These are phyloP conservation scores for Tetracladium maxilliforme DNA, from an alignment of 2,329 filamentous ascomycete species.

Conservation along the genomic window DNA sequence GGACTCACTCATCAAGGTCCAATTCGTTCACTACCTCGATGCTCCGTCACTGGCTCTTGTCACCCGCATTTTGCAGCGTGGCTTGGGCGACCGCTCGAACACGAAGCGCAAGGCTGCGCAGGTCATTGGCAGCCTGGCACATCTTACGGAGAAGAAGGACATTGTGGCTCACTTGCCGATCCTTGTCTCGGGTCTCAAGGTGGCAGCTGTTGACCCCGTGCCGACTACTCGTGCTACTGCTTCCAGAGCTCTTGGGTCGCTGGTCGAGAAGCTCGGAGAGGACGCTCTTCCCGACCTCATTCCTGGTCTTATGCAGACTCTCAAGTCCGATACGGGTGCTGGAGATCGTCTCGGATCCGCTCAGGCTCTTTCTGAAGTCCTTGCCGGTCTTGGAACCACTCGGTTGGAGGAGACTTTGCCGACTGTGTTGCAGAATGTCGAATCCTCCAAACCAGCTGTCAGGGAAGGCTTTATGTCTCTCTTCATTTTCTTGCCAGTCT, in stretches of 20 bases:
- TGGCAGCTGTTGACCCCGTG: slow-evolving; percentile 87
- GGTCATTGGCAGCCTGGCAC: slow-evolving; percentile 93
- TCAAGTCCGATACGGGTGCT: slow-evolving; percentile 93
- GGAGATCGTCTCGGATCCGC: slow-evolving; percentile 92
- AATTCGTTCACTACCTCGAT: slow-evolving; percentile 96
- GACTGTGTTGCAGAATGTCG: slow-evolving; percentile 90
- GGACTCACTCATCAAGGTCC: slow-evolving; percentile 92
- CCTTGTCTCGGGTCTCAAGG: slow-evolving; percentile 75
- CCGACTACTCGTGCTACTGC: slow-evolving; percentile 92
- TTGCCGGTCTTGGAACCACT: slow-evolving; percentile 83
- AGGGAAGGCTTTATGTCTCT: slow-evolving; percentile 98
- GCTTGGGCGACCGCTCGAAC: slow-evolving; percentile 75
- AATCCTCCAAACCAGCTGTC: slow-evolving; percentile 77
- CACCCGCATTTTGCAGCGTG: slow-evolving; percentile 88
- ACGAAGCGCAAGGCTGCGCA: slow-evolving; percentile 95
- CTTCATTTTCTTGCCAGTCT: slow-evolving; percentile 97
- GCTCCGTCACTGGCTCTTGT: slow-evolving; percentile 89
- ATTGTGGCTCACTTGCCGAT: slow-evolving; percentile 83
- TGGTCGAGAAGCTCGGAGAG: slow-evolving; percentile 97
- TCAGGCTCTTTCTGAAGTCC: slow-evolving; percentile 89
- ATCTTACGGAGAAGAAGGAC: slow-evolving; percentile 93
- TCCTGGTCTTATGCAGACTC: slow-evolving; percentile 89
- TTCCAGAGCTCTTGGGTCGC: slow-evolving; percentile 85
- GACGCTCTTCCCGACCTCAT: slow-evolving; percentile 95
- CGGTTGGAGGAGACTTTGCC: slow-evolving; percentile 91